Percentiles rank a stretch among this genome's conserved stretches.
Conservation (phyloP, 2,329 filamentous ascomycete genomes). For the Clonostachys rhizophaga region DNA sequence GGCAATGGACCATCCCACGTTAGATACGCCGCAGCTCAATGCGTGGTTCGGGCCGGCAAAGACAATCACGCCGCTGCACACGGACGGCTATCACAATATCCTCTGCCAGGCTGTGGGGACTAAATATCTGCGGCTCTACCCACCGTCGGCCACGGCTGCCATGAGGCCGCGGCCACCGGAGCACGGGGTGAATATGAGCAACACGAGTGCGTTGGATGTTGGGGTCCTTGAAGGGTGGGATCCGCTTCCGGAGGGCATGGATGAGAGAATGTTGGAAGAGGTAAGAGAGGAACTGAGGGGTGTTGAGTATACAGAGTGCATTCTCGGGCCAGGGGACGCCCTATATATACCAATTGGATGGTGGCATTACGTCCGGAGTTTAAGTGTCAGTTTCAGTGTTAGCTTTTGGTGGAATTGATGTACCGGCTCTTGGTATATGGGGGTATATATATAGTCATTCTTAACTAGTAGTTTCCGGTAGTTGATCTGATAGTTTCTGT, state of each 20-base stretch:
- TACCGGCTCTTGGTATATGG: not conserved
- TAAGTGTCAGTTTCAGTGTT: conserved; percentile 87
- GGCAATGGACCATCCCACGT: conserved; percentile 27
- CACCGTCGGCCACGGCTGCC: conserved; percentile 53
- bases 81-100: conserved; percentile 91
- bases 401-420: conserved; percentile 88
- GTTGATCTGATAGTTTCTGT: conserved; percentile 81
- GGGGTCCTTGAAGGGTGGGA: conserved; percentile 64
- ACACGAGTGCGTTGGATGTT: conserved; percentile 79
- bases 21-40: conserved; percentile 67
- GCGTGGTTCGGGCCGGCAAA: conserved; percentile 88
- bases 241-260: conserved; percentile 13
- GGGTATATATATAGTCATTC: not conserved
- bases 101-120: conserved; percentile 82
- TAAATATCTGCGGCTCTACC: conserved; percentile 90
- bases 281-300: conserved; percentile 45
- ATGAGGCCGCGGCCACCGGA: conserved; percentile 61
- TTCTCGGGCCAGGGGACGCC: conserved; percentile 77
- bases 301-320: conserved; percentile 67
- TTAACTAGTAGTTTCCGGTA: conserved; percentile 28
- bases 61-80: conserved; percentile 90
- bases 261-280: conserved; percentile 23
- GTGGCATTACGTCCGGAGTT: conserved; percentile 94
- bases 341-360: conserved; percentile 90
- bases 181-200: conserved; percentile 82